Base-by-base conservation (phyloP, 257 asterid genomes). In the Forsythia viridissima region DNA sequence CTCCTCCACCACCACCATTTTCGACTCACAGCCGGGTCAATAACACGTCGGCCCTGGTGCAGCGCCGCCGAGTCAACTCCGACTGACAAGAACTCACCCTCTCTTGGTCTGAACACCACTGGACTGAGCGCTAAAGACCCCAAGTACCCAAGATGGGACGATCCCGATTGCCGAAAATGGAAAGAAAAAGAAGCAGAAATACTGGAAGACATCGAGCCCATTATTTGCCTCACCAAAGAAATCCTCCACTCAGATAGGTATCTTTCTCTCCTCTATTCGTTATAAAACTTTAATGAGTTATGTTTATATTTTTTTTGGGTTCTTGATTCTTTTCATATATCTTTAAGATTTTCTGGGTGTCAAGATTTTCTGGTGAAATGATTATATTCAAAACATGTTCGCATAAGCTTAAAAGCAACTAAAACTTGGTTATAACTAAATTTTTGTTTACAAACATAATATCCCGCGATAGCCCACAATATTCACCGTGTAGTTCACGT, bases 231-330 rank as follows among this genome's bases (percentile, higher is more conserved):
- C 70, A 78, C 93, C 70, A 94, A 94, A 76, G 89, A 89, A 72
- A 92, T 94, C 70, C 92, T 94, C 72, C 98, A 94, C 87, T 92
- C 97, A 0, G 41, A 86, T 21, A 91, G 95, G 97, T 92, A 63
- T 63, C 70, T 40, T 3, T 20, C 57, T 44, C 57, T 18, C 42
- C 48, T 77, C 38, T 41, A 42, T 61, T 46, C 40, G 69, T 70
- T 43, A 69, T 55, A 11, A 0, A 48, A 44, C 39, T 43, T 36
- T 40, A 37, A 57, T 69, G 18, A 20, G 42, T 57, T 5, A 52
- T 76, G 7, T 15, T 65, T 76, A 43, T n/a, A 9, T 48, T 1
- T 74, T 39, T 44, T 39, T 44, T 74, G 4, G 36, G 36, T 0
- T 20, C 30, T 10, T 24, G 4, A 10, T 21, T 21, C 37, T 61